phyloP scores from a whole-genome alignment of 1,284 basidiomycete species.

The Abortiporus biennis region DNA sequence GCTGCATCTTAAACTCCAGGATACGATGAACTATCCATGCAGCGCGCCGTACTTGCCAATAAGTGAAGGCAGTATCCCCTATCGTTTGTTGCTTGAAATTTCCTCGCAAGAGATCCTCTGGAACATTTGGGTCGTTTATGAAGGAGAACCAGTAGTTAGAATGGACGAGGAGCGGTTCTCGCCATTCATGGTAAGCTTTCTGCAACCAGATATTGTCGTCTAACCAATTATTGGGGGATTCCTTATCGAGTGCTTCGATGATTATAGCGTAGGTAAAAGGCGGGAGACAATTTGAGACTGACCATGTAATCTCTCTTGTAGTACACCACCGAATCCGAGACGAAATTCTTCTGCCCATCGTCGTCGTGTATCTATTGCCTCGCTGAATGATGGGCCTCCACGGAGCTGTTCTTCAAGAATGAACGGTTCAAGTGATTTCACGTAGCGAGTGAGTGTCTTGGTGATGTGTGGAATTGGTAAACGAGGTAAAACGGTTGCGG shows the following conservation, averaged over 20 bases:
- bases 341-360: slow-evolving; percentile 73
- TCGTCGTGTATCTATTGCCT: slow-evolving; percentile 55
- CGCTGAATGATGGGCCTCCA: slow-evolving; percentile 46
- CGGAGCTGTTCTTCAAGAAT: slow-evolving; percentile 68
- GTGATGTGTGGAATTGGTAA: slow-evolving; percentile 84
- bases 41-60: slow-evolving; percentile 85
- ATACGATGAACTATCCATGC: slow-evolving; percentile 79
- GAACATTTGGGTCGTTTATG: slow-evolving; percentile 52
- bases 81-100: slow-evolving; percentile 23
- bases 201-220: slow-evolving; percentile 93
- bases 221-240: slow-evolving; percentile 91
- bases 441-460: slow-evolving; percentile 74
- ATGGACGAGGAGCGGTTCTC: slow-evolving; percentile 83
- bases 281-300: slow-evolving; percentile 19
- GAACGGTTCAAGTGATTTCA: slow-evolving; percentile 78
- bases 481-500: too few relatives aligned
- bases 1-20: slow-evolving; percentile 71
- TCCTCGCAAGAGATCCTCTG: slow-evolving; percentile 34
- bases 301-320: slow-evolving; percentile 84
- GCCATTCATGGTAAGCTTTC: slow-evolving; percentile 88
- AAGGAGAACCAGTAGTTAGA: slow-evolving; percentile 99
- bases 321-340: slow-evolving; percentile 59
- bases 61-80: slow-evolving; percentile 47
- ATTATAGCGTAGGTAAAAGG: background rate
- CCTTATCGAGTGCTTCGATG: slow-evolving; percentile 67